These are phyloP conservation scores for Paxillus involutus DNA, from an alignment of 768 basidiomycete species.

Conservation along the genomic window DNA sequence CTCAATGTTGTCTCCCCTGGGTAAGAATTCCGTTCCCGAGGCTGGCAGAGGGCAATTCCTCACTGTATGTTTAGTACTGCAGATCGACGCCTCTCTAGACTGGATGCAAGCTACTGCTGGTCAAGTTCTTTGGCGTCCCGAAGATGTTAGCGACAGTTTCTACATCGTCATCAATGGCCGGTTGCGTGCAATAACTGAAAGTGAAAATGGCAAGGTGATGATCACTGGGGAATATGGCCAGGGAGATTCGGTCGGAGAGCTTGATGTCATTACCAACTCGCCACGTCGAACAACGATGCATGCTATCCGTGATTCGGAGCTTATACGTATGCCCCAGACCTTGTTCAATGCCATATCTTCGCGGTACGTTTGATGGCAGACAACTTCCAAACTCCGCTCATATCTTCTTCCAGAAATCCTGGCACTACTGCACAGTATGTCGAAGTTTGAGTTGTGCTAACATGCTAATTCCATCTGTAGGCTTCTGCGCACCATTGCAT, in stretches of 20 bases:
- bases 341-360: slow-evolving; percentile 97
- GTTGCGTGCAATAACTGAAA: slow-evolving; percentile 84
- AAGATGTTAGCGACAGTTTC: slow-evolving; percentile 91
- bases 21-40: slow-evolving; percentile 41
- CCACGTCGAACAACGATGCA: slow-evolving; percentile 88
- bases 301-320: slow-evolving; percentile 96
- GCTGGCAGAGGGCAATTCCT: not conserved
- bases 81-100: slow-evolving; percentile 95
- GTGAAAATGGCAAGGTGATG: slow-evolving; percentile 69
- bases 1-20: slow-evolving; percentile 88
- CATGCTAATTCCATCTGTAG: slow-evolving; percentile 34
- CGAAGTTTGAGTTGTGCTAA: not conserved
- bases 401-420: slow-evolving; percentile 56
- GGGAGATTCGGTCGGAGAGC: slow-evolving; percentile 94
- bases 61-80: slow-evolving; percentile 61
- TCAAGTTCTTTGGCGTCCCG: slow-evolving; percentile 91
- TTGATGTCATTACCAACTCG: slow-evolving; percentile 94
- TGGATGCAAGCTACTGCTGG: slow-evolving; percentile 98
- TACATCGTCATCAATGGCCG: slow-evolving; percentile 99
- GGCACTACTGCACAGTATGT: slow-evolving; percentile 81
- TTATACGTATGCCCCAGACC: slow-evolving; percentile 95
- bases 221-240: slow-evolving; percentile 95
- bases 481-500: slow-evolving; percentile 86
- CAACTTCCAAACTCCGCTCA: not conserved
- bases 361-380: slow-evolving; percentile 43